Evolutionary conservation across 2,329 filamentous ascomycete species (phyloP).

Genomic region (Fusarium dimerum): DNA sequence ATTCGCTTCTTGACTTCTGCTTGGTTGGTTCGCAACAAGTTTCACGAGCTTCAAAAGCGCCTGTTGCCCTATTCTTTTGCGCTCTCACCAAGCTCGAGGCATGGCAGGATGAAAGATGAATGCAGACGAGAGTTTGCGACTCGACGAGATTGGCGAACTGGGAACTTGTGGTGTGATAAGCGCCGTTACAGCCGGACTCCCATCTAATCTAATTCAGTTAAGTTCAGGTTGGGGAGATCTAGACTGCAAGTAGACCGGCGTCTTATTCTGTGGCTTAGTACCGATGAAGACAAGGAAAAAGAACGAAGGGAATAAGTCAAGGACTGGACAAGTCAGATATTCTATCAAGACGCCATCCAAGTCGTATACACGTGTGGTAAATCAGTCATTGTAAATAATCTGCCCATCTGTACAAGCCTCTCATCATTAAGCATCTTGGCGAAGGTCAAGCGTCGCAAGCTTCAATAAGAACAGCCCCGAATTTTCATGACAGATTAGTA

Average conservation of each 20-base stretch:
- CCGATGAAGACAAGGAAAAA: neutral
- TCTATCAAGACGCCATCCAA: slow-evolving; percentile 4
- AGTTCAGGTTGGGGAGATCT: neutral
- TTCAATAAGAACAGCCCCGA: slow-evolving; percentile 3
- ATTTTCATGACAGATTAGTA: neutral
- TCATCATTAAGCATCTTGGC: slow-evolving; percentile 16
- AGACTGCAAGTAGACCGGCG: neutral
- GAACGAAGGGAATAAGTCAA: neutral
- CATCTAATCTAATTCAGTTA: neutral
- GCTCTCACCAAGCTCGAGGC: neutral
- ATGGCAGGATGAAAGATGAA: slow-evolving; percentile 3
- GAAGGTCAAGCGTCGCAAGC: slow-evolving; percentile 21
- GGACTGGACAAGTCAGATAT: neutral
- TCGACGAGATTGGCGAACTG: slow-evolving; percentile 17
- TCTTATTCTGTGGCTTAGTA: neutral
- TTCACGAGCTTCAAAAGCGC: too few relatives aligned
- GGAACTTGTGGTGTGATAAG: slow-evolving; percentile 24
- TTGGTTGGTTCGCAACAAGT: too few relatives aligned
- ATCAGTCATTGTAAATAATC: slow-evolving; percentile 8
- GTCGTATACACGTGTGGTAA: neutral
- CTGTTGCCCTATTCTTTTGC: neutral
- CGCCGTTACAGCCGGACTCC: slow-evolving; percentile 16
- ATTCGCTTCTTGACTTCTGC: neutral
- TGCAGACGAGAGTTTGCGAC: slow-evolving; percentile 9
- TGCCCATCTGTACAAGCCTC: slow-evolving; percentile 13